phyloP scores from a whole-genome alignment of 768 basidiomycete genomes.

The Obba rivulosa region DNA sequence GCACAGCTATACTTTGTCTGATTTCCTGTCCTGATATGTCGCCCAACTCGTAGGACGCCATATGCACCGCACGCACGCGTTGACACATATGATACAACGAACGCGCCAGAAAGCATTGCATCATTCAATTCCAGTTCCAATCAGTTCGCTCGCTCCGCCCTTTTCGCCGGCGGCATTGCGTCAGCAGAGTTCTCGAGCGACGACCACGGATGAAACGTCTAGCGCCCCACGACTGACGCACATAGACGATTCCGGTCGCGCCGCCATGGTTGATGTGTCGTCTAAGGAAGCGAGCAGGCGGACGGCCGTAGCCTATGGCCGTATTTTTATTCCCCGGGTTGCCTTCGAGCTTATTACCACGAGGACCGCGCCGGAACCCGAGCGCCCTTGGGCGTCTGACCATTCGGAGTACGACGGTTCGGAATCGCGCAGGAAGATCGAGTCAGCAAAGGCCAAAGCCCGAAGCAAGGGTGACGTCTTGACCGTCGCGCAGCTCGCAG shows the following conservation, averaged over 20 bases:
- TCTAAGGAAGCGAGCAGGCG: constrained; percentile 58
- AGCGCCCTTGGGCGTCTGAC: not conserved
- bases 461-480: constrained; percentile 64
- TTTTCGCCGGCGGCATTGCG: constrained; percentile 4
- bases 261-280: constrained; percentile 81
- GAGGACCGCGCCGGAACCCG: constrained; percentile 1
- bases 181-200: too few species aligned
- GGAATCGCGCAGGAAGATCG: constrained; percentile 13
- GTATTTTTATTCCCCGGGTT: constrained; percentile 58
- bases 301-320: constrained; percentile 69
- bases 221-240: constrained; percentile 48
- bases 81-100: not conserved
- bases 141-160: not conserved
- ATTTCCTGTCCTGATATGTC: constrained; percentile 7
- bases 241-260: constrained; percentile 62
- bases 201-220: too few species aligned
- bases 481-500: constrained; percentile 77
- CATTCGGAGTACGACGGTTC: not conserved
- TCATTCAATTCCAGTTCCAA: not conserved
- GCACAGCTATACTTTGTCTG: constrained; percentile 7
- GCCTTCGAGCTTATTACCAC: constrained; percentile 62
- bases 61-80: too few species aligned
- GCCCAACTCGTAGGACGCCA: not conserved
- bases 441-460: constrained; percentile 43
- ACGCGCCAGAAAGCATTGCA: not conserved